These are phyloP conservation scores for Trichophyton simii DNA, from an alignment of 2,329 filamentous ascomycete genomes.

Conservation along the genomic window DNA sequence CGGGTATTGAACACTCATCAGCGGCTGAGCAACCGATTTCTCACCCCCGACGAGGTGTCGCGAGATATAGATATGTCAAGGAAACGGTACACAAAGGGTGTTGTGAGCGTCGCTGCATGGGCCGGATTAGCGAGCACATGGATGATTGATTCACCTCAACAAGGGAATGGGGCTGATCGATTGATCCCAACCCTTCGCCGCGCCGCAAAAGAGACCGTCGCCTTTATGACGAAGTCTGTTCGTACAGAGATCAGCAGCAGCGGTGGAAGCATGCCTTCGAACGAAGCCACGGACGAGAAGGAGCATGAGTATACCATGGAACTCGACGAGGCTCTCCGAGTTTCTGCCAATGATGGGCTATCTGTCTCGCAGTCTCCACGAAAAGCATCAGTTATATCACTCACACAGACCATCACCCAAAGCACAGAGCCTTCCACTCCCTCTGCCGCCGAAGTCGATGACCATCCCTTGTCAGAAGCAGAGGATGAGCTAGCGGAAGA, in stretches of 20 bases:
- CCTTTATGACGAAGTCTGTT: slow-evolving; percentile 27
- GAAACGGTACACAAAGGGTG: slow-evolving; percentile 29
- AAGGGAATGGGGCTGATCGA: slow-evolving; percentile 29
- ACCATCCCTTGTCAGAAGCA: neutral
- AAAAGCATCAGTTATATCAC: slow-evolving; percentile 31
- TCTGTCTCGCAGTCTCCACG: slow-evolving; percentile 15
- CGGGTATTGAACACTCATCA: slow-evolving; percentile 27
- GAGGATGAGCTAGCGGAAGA: slow-evolving; percentile 11
- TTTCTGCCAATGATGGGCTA: neutral
- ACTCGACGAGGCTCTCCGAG: neutral
- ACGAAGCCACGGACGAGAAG: neutral
- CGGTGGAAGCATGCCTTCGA: slow-evolving; percentile 6
- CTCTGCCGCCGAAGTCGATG: slow-evolving; percentile 4
- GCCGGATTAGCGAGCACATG: slow-evolving; percentile 29
- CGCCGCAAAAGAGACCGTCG: slow-evolving; percentile 31
- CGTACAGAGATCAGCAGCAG: slow-evolving; percentile 29
- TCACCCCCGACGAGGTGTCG: slow-evolving; percentile 22
- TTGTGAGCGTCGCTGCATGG: slow-evolving; percentile 28
- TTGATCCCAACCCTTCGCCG: slow-evolving; percentile 31
- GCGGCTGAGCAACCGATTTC: slow-evolving; percentile 20
- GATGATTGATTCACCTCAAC: slow-evolving; percentile 25
- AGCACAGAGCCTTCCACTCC: slow-evolving; percentile 23
- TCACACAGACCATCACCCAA: slow-evolving; percentile 29
- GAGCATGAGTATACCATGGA: neutral
- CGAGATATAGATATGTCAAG: slow-evolving; percentile 24